Evolutionary conservation across 78 protist species (phyloP).

Genomic region (Abeoforma whisleri): DNA sequence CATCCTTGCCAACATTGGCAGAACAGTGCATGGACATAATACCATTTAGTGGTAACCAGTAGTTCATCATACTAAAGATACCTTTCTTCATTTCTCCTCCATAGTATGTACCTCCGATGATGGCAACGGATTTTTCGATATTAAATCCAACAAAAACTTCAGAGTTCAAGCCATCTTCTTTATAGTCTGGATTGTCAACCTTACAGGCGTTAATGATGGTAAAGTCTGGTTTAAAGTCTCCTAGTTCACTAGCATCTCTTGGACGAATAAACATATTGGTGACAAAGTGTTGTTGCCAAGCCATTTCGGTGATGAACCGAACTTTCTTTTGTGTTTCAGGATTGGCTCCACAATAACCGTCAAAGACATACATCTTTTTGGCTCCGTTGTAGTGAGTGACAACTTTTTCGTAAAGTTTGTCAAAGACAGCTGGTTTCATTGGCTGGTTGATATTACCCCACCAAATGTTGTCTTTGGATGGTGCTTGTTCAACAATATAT

Average conservation of each 20-base stretch:
- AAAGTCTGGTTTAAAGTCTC: conserved; percentile 72
- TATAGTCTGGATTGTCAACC: conserved; percentile 70
- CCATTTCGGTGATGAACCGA: conserved; percentile 67
- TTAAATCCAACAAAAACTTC: conserved; percentile 60
- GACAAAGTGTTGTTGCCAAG: conserved; percentile 86
- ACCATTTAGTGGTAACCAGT: conserved; percentile 74
- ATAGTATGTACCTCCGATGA: conserved; percentile 85
- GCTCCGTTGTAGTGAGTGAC: conserved; percentile 74
- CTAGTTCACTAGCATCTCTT: conserved; percentile 58
- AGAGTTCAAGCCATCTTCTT: conserved; percentile 64
- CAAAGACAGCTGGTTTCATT: conserved; percentile 56
- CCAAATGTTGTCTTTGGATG: conserved; percentile 59
- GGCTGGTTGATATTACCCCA: conserved; percentile 83
- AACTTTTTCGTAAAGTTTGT: conserved; percentile 75
- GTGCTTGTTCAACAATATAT: conserved; percentile 63
- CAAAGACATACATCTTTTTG: conserved; percentile 75
- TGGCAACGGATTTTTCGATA: conserved; percentile 62
- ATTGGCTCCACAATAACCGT: conserved; percentile 78
- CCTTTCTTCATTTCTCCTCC: conserved; percentile 97
- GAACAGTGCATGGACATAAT: conserved; percentile 77
- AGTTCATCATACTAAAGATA: conserved; percentile 81
- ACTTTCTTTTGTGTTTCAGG: conserved; percentile 65
- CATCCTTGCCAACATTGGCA: conserved; percentile 66
- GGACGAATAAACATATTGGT: conserved; percentile 86
- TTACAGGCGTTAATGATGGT: conserved; percentile 81